These are phyloP conservation scores for Crucihimalaya himalaica DNA, from an alignment of 345 rosid genomes.

Conservation along the genomic window DNA sequence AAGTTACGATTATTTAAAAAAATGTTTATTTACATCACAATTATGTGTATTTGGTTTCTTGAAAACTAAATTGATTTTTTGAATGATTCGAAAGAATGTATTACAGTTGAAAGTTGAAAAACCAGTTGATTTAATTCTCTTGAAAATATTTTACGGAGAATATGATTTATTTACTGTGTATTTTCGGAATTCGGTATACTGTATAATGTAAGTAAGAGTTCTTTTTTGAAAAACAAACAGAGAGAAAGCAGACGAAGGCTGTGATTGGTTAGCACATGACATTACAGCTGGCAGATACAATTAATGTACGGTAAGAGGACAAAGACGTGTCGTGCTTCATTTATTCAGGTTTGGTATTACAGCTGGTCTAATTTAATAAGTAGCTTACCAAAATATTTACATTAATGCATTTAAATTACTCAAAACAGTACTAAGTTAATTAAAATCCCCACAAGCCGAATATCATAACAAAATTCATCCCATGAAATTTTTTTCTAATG, in stretches of 20 bases:
- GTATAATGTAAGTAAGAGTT: too few relatives aligned
- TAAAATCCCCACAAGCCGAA: neutral
- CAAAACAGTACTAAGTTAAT: neutral
- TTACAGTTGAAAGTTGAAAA: neutral
- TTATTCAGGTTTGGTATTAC: constrained; percentile 29
- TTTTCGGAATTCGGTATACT: neutral
- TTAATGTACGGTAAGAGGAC: constrained; percentile 25
- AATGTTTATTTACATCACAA: neutral
- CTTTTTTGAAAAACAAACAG: too few relatives aligned
- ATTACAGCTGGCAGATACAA: constrained; percentile 26
- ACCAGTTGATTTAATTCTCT: neutral
- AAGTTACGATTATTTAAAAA: neutral
- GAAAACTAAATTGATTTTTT: neutral
- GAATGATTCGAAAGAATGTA: neutral
- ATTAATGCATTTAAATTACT: neutral
- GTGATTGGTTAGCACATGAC: constrained; percentile 37
- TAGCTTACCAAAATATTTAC: neutral
- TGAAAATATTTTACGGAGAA: neutral
- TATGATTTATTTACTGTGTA: neutral
- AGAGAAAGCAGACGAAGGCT: neutral
- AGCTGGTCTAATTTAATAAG: constrained; percentile 18
- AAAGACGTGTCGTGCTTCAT: constrained; percentile 34
- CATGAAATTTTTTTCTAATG: neutral
- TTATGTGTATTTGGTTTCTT: neutral
- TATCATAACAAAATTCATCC: neutral